phyloP scores from a whole-genome alignment of 2,329 filamentous ascomycete species.

The Diaporthe humulicola region DNA sequence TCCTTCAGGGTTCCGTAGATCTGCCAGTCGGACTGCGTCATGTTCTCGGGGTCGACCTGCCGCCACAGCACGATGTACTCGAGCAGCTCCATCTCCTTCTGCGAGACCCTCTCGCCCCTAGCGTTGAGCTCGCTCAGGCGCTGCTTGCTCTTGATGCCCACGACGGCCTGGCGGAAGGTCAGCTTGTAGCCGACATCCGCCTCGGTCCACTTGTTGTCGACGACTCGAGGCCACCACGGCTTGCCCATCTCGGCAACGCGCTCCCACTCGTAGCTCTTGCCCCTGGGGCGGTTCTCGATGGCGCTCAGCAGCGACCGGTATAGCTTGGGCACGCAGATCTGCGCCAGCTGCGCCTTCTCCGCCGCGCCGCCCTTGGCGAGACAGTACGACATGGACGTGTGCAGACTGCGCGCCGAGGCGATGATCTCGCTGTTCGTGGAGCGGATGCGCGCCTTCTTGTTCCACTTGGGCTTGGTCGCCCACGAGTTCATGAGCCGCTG shows the following conservation, averaged over 20 bases:
- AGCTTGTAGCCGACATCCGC: constrained; percentile 45
- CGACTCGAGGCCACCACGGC: constrained; percentile 61
- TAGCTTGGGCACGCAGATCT: constrained; percentile 68
- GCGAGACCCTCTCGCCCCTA: constrained; percentile 54
- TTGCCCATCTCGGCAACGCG: constrained; percentile 62
- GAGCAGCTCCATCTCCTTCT: constrained; percentile 65
- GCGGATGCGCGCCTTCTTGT: constrained; percentile 49
- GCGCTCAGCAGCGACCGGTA: constrained; percentile 63
- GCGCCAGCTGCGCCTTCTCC: constrained; percentile 63
- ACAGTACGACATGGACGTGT: constrained; percentile 71
- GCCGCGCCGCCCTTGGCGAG: constrained; percentile 63
- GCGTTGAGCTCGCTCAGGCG: constrained; percentile 58
- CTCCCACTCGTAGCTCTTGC: constrained; percentile 65
- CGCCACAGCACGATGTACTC: constrained; percentile 76
- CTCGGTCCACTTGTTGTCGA: constrained; percentile 62
- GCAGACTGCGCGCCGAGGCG: constrained; percentile 69
- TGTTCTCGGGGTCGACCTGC: constrained; percentile 59
- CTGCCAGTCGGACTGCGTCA: constrained; percentile 67
- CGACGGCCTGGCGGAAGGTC: constrained; percentile 70
- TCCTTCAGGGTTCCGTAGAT: constrained; percentile 74
- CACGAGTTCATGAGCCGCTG: constrained; percentile 53
- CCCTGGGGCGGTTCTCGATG: constrained; percentile 64
- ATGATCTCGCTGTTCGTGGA: constrained; percentile 56
- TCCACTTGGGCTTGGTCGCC: constrained; percentile 54
- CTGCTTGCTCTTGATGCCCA: constrained; percentile 71